Percentiles rank a stretch among this genome's conserved stretches.
These are phyloP conservation scores for Hibiscus trionum DNA, from an alignment of 345 rosid genomes.

Conservation along the genomic window DNA sequence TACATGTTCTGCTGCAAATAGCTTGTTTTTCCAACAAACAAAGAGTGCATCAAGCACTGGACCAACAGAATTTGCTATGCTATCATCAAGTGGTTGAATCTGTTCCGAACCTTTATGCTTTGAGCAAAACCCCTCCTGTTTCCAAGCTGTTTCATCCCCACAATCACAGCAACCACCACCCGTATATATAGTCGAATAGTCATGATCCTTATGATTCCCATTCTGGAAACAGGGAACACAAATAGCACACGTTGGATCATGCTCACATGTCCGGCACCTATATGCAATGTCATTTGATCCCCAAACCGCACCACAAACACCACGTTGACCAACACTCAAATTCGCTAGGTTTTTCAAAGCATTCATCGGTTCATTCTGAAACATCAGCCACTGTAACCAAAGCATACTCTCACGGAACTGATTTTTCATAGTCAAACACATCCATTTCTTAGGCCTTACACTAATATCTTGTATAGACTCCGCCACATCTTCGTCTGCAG, in stretches of 20 bases:
- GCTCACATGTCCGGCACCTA: slow-evolving; percentile 77
- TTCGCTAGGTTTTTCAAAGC: slow-evolving; percentile 44
- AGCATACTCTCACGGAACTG: slow-evolving; percentile 48
- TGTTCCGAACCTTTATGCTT: slow-evolving; percentile 88
- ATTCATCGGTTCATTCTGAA: slow-evolving; percentile 47
- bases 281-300: slow-evolving; percentile 80
- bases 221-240: slow-evolving; percentile 87
- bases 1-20: slow-evolving; percentile 36
- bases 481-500: slow-evolving; percentile 57
- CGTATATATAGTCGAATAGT: slow-evolving; percentile 71
- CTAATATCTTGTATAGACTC: slow-evolving; percentile 26
- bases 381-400: slow-evolving; percentile 93
- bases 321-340: slow-evolving; percentile 50
- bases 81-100: slow-evolving; percentile 75
- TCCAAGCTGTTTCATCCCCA: slow-evolving; percentile 98
- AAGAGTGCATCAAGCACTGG: slow-evolving; percentile 76
- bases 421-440: slow-evolving; percentile 26
- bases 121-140: slow-evolving; percentile 90
- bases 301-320: slow-evolving; percentile 97
- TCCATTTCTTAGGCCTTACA: slow-evolving; percentile 27
- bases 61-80: slow-evolving; percentile 51
- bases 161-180: slow-evolving; percentile 98
- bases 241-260: slow-evolving; percentile 93
- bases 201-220: slow-evolving; percentile 75
- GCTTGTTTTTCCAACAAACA: slow-evolving; percentile 58